phyloP scores from a whole-genome alignment of 1,284 basidiomycete genomes.

The Moesziomyces sp. region DNA sequence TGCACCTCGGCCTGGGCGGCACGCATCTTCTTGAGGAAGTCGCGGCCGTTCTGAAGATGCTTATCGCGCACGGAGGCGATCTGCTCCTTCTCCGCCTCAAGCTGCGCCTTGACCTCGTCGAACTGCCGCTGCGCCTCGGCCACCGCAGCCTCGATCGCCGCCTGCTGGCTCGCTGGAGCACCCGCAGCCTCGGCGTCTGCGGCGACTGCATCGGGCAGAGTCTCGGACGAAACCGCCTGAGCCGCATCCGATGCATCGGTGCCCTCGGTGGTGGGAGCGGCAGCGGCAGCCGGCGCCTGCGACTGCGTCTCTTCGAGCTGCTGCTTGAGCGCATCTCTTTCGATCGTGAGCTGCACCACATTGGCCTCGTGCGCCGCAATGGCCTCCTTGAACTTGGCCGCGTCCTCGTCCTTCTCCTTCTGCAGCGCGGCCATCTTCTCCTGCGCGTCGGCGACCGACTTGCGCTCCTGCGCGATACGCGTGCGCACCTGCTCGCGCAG shows the following conservation, averaged over 20 bases:
- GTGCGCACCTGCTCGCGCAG: slow-evolving; percentile 59
- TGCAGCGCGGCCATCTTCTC: slow-evolving; percentile 68
- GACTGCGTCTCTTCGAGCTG: slow-evolving; percentile 50
- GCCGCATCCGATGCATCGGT: slow-evolving; percentile 11
- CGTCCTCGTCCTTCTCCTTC: slow-evolving; percentile 66
- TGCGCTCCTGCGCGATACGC: slow-evolving; percentile 54
- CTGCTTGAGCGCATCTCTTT: slow-evolving; percentile 66
- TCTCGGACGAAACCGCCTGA: slow-evolving; percentile 36
- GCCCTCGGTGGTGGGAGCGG: slow-evolving; percentile 22
- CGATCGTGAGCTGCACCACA: slow-evolving; percentile 25
- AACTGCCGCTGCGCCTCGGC: slow-evolving; percentile 54
- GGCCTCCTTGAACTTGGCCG: slow-evolving; percentile 36
- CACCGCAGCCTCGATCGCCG: slow-evolving; percentile 36
- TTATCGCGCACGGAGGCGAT: slow-evolving; percentile 28
- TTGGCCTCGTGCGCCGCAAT: slow-evolving; percentile 38
- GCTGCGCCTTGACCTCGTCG: slow-evolving; percentile 46
- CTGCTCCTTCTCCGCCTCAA: slow-evolving; percentile 42
- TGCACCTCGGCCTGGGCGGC: slow-evolving; percentile 52
- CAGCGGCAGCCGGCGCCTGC: slow-evolving; percentile 26
- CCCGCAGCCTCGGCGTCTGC: slow-evolving; percentile 20
- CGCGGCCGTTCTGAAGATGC: slow-evolving; percentile 49
- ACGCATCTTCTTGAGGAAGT: slow-evolving; percentile 44
- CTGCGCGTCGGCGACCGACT: slow-evolving; percentile 62
- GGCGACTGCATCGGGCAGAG: slow-evolving; percentile 25
- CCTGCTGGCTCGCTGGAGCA: slow-evolving; percentile 21